A percentile compares a stretch with the other conserved stretches of the same genome.
These are phyloP conservation scores for Musa schizocarpa DNA, from an alignment of 176 grass and related monocot species.

Conservation along the genomic window DNA sequence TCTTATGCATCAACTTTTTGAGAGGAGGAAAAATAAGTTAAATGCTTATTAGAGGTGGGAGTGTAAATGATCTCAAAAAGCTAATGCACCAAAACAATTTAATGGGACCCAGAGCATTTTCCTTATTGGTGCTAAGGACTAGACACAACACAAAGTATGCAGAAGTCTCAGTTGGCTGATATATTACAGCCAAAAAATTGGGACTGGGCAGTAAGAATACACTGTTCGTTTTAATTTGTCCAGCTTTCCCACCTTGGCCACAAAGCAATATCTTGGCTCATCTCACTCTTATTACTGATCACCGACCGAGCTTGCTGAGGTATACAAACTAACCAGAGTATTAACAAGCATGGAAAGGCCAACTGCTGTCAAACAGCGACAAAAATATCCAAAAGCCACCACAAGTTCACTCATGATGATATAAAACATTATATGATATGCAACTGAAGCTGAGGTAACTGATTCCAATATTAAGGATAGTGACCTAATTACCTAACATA, in stretches of 20 bases:
- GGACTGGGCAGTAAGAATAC: no score
- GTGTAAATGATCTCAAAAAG: background rate
- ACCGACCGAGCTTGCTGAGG: background rate
- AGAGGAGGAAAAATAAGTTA: background rate
- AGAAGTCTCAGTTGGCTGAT: no score
- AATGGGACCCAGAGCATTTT: background rate
- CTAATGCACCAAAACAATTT: background rate
- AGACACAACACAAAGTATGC: no score
- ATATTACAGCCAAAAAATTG: no score
- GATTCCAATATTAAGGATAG: background rate
- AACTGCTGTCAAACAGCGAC: background rate
- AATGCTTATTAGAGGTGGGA: background rate
- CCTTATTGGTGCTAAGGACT: no score
- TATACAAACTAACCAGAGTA: background rate
- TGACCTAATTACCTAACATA: background rate
- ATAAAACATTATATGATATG: background rate
- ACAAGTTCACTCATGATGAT: no score
- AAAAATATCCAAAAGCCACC: no score
- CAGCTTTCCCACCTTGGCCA: no score
- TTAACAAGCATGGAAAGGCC: background rate
- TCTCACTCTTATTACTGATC: background rate
- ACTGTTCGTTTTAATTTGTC: no score
- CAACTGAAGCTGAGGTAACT: background rate
- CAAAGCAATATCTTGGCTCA: no score
- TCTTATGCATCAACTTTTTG: background rate